Base-by-base conservation (phyloP, 2,329 filamentous ascomycete species). In the Botrytis fabae region DNA sequence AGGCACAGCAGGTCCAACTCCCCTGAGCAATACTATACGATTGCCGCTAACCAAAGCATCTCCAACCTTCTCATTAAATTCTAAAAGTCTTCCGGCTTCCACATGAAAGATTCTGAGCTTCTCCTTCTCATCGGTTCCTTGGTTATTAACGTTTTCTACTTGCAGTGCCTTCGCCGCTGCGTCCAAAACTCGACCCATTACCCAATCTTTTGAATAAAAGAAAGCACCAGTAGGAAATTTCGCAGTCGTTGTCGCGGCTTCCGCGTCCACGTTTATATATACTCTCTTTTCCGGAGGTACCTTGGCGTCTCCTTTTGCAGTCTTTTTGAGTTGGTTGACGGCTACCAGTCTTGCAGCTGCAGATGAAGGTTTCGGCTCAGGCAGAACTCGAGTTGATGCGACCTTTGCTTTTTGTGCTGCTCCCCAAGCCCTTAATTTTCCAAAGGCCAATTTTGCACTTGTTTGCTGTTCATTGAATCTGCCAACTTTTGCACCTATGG, bases 91-190 rank as follows among this genome's bases (percentile, higher is more conserved):
- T 0, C 96, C 96, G 0, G 92, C 93, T 80, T 99, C 95, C 0
- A 99, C 93, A 81, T 98, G 95, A 80, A 97, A 99, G 0, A 99
- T 90, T 14, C 96, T 85, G 76, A 99, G 81, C 82, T 92, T 92
- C 74, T 94, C 91, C 80, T 92, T 90, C 83, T 97, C 93, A 20
- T 91, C 87, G 4, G 87, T 88, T 0, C 89, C 91, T 77, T 92
- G 87, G 78, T 97, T 97, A 80, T 97, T 97, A 75, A 95, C 83
- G 77, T 97, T 97, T 79, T 92, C 87, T 14, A 97, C 90, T 83
- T 95, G 93, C 74, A 97, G 81, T 73, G 88, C 88, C 82, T 88
- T 91, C 0, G 94, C 93, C 25, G 93, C 93, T 8, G 91, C 88
- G 80, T 97, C 94, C 70, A 97, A 83, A 32, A 96, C 86, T 65